A percentile compares a stretch with the other conserved stretches of the same genome.
Evolutionary conservation across 306 rosid genomes (phyloP).

Genomic region (Styphnolobium japonicum): DNA sequence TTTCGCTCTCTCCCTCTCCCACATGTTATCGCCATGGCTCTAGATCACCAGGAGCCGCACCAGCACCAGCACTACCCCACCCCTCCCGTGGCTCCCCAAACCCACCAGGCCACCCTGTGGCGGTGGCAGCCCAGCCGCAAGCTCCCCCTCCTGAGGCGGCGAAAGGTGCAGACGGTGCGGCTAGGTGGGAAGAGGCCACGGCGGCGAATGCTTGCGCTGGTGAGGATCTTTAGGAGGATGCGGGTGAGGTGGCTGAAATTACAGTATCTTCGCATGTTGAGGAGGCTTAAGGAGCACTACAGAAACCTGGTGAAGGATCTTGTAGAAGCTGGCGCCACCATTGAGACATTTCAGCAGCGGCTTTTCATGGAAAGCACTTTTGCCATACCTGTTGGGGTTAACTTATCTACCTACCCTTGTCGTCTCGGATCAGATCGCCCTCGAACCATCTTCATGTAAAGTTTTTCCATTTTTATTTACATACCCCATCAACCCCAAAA

Average conservation of each 20-base stretch:
- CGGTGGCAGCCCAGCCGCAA: constrained; percentile 28
- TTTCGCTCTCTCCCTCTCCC: neutral
- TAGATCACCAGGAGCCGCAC: constrained; percentile 15
- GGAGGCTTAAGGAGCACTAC: constrained; percentile 45
- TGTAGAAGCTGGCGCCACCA: constrained; percentile 38
- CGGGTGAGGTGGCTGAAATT: constrained; percentile 55
- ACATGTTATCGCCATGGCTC: constrained; percentile 37
- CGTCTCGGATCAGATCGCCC: constrained; percentile 42
- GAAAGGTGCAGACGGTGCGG: constrained; percentile 36
- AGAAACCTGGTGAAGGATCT: constrained; percentile 44
- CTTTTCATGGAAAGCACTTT: constrained; percentile 61
- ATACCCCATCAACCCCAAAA: neutral
- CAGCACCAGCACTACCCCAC: neutral
- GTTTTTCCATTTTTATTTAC: neutral
- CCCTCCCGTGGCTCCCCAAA: neutral
- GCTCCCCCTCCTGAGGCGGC: constrained; percentile 38
- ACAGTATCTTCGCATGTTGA: constrained; percentile 42
- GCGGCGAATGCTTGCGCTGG: constrained; percentile 17
- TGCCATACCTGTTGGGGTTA: constrained; percentile 57
- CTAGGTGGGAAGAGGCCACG: constrained; percentile 54
- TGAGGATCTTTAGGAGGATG: constrained; percentile 39
- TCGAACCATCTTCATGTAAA: constrained; percentile 39
- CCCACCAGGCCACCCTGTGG: neutral
- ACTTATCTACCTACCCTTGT: constrained; percentile 48
- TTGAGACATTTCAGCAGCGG: constrained; percentile 55